Evolutionary conservation across 805 yeast genomes (phyloP), one percentile per base, ranked within the genome.

Genomic region (Suhomyces sp.): DNA sequence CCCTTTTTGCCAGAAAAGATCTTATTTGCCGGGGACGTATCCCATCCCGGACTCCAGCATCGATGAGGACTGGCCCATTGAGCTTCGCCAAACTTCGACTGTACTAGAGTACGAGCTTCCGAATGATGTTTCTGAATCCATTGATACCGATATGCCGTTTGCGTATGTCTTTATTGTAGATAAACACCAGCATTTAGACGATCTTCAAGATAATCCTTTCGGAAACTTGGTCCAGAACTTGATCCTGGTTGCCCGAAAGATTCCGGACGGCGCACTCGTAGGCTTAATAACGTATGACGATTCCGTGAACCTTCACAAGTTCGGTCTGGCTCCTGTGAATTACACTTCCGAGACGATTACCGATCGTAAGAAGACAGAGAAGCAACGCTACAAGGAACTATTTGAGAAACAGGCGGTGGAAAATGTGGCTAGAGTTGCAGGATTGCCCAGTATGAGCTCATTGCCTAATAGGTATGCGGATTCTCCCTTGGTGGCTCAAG

Each of bases 81-180:
- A 67, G 27, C 57, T 67, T 17, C 57, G 65, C 12, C 67, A 60
- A 44, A 40, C 62, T 1, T 60, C 66, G 19, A 48, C 65, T 6
- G 63, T 71, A 1, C 55, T 69, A 2, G 77, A 69, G 43, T 73
- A 71, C 53, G 47, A 51, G 4, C 57, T 75, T 25, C 73, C 74
- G 1, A 41, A 51, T 1, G 70, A 69, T 39, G 59, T 69, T 1
- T 40, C 67, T 0, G 44, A 53, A 20, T 47, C 53, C 13, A 19
- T 48, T 12, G 52, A 46, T 1, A 48, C 22, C 9, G 53, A 9
- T 15, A 19, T 37, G 7, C 61, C 58, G n/a, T 43, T 44, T 4
- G 57, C 61, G 6, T 60, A 57, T 39, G 46, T 64, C 3, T 66
- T 63, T 40, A 61, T 71, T 6, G 51, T 73, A 17, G 77, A 73